These are phyloP conservation scores for Hemileia vastatrix DNA, from an alignment of 1,284 basidiomycete species.

Conservation along the genomic window DNA sequence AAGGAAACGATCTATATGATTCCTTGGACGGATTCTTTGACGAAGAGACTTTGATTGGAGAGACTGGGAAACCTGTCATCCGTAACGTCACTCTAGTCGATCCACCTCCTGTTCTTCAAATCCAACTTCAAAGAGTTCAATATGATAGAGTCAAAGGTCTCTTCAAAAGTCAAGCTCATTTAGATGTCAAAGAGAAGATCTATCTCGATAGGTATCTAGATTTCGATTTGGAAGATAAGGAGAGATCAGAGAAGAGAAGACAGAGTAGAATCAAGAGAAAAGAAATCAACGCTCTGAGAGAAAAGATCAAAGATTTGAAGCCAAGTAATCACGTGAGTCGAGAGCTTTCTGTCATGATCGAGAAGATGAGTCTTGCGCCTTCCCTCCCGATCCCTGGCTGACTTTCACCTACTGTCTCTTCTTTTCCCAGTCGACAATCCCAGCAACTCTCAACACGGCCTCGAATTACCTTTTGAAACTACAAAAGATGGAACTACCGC, in stretches of 20 bases:
- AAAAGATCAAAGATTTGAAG: constrained; percentile 59
- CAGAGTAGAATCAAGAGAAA: constrained; percentile 60
- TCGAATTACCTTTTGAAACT: too few species aligned
- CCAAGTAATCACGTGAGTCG: constrained; percentile 54
- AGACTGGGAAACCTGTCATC: constrained; percentile 73
- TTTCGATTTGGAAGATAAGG: constrained; percentile 54
- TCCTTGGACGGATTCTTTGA: constrained; percentile 85
- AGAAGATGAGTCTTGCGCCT: neutral
- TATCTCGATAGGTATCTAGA: constrained; percentile 80
- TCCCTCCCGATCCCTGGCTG: constrained; percentile 1
- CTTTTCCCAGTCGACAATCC: too few species aligned
- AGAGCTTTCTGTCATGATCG: neutral
- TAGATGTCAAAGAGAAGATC: constrained; percentile 75
- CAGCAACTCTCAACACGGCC: too few species aligned
- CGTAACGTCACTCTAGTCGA: constrained; percentile 81
- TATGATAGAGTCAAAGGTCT: constrained; percentile 80
- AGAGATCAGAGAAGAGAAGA: constrained; percentile 54
- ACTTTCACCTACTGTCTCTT: neutral
- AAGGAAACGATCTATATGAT: constrained; percentile 83
- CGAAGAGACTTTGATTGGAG: constrained; percentile 64
- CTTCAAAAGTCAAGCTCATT: constrained; percentile 90
- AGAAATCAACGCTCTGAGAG: constrained; percentile 56
- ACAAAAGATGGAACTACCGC: too few species aligned
- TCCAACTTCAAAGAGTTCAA: constrained; percentile 92
- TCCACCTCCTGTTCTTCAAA: constrained; percentile 79